Evolutionary conservation across 2,329 filamentous ascomycete genomes (phyloP), one percentile per base, ranked within the genome.

Genomic region (Nemania bipapillata): DNA sequence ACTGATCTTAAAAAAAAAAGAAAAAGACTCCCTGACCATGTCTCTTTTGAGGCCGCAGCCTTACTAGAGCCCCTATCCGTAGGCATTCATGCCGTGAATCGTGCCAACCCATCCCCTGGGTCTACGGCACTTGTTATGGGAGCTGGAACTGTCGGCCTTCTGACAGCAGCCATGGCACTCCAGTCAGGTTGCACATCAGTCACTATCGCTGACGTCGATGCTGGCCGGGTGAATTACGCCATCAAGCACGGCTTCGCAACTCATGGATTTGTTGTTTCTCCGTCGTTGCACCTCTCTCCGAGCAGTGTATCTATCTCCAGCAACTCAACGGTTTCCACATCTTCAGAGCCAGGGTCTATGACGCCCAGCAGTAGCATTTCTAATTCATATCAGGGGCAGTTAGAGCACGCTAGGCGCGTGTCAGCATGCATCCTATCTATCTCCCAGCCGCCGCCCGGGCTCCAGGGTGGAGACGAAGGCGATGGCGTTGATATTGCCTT

Each of bases 401-500:
- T 89, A 2, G 85, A 87, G 24, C 77, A 79, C 26, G 86, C 86
- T 24, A 87, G 84, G 76, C 74, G 76, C 3, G 77, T 86, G 5
- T 86, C 87, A 1, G 75, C 77, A 9, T 84, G 87, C 42, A 83
- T 88, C 40, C 80, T 88, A 49, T 78, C 83, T 0, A 73, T 82
- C 9, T 80, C 82, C 1, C 79, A 73, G 52, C 70, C 70, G 17
- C 74, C 73, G 7, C 76, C 74, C 2, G 66, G 77, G n/a, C 61
- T 81, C 1, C 75, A 78, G n/a, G 75, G 78, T 28, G 82, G 84
- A 6, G 83, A 86, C 24, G 89, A 91, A 58, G 88, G 91, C 74
- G 86, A 83, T 1, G 90, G 91, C 54, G 86, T 92, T 2, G 90
- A 92, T 74, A 80, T 90, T 4, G 87, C 90, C 0, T 93, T 93